These are phyloP conservation scores for Myxozyma monticola DNA, from an alignment of 805 yeast species.

Conservation along the genomic window DNA sequence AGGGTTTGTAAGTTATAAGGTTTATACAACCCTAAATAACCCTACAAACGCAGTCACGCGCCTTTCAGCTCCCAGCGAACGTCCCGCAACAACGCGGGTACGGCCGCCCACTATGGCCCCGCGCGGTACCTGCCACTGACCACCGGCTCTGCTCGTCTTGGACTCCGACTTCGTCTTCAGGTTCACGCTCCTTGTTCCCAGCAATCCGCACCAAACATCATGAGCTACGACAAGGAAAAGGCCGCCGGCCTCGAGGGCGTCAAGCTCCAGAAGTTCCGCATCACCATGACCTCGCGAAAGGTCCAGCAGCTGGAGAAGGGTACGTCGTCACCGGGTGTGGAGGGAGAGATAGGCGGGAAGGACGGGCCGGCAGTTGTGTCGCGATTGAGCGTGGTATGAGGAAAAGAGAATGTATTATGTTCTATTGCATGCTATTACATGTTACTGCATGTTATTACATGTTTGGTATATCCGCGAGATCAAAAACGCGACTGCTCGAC, in stretches of 20 bases:
- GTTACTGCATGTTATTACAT: not conserved
- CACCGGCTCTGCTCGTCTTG: not conserved
- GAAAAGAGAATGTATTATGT: no score
- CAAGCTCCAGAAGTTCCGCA: slow-evolving; percentile 88
- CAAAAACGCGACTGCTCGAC: not conserved
- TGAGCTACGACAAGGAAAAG: slow-evolving; percentile 46
- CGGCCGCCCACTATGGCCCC: not conserved
- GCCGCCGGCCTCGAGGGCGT: slow-evolving; percentile 30
- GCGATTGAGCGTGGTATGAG: no score
- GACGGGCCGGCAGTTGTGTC: no score
- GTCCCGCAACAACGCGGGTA: not conserved
- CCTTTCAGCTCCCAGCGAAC: not conserved
- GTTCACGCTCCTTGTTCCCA: no score
- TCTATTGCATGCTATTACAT: not conserved
- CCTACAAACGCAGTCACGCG: slow-evolving; percentile 19
- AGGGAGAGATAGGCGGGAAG: no score
- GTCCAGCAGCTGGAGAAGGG: slow-evolving; percentile 92
- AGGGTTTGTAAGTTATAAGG: no score
- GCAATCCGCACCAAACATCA: no score
- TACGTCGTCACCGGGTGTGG: slow-evolving; percentile 31
- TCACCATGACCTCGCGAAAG: slow-evolving; percentile 98
- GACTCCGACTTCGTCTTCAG: no score
- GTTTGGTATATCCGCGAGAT: not conserved
- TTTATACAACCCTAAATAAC: no score
- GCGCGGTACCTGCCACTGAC: slow-evolving; percentile 2